These are phyloP conservation scores for Antitrichia curtipendula DNA, from an alignment of 225 moss, liverwort and hornwort species.

Conservation along the genomic window DNA sequence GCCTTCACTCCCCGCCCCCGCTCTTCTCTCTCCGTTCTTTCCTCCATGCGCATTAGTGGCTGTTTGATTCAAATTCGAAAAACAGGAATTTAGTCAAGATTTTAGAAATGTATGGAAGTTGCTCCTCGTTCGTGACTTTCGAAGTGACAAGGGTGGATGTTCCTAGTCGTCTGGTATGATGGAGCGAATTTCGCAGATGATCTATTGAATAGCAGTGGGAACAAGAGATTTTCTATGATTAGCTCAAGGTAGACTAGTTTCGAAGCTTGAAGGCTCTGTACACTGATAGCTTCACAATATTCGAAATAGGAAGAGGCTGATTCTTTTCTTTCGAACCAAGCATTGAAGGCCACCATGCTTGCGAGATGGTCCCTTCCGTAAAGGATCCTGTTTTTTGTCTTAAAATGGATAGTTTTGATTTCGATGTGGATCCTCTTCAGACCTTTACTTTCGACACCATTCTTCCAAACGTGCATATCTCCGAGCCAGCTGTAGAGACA, in stretches of 20 bases:
- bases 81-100: not conserved
- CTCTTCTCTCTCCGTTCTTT: not conserved
- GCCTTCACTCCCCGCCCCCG: not conserved
- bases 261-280: not conserved
- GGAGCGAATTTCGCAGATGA: not conserved
- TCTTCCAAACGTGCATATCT: not conserved
- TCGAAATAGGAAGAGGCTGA: not conserved
- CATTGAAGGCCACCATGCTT: not conserved
- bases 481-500: constrained; percentile 5
- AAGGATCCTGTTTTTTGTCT: constrained; percentile 19
- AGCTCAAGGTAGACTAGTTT: not conserved
- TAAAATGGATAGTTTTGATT: constrained; percentile 38
- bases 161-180: not conserved
- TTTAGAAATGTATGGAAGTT: not conserved
- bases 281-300: not conserved
- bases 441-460: constrained; percentile 35
- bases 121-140: not conserved
- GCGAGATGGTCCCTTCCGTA: constrained; percentile 12
- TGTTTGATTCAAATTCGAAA: not conserved
- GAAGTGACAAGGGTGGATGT: not conserved
- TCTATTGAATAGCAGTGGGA: not conserved
- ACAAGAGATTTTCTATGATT: not conserved
- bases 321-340: not conserved
- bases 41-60: not conserved
- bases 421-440: constrained; percentile 23